phyloP scores from a whole-genome alignment of 805 yeast species.

The Yarrowia deformans region DNA sequence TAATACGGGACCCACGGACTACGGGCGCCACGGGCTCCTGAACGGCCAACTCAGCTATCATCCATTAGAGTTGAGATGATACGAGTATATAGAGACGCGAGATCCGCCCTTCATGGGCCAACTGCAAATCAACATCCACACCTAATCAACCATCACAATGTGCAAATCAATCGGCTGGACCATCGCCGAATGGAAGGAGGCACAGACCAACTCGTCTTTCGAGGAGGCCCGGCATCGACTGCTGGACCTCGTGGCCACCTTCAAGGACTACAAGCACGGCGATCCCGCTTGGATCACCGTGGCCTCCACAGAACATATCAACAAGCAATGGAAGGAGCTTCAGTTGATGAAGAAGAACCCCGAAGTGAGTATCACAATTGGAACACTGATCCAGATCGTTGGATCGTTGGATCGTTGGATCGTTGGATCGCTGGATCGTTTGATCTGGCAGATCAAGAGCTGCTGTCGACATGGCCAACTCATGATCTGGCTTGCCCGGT shows the following conservation, averaged over 20 bases:
- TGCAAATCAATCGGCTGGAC: slow-evolving; percentile 71
- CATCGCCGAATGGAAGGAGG: slow-evolving; percentile 74
- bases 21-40: slow-evolving; percentile 10
- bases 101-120: too few species aligned
- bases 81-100: slow-evolving; percentile 1
- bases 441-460: too few species aligned
- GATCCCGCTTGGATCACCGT: slow-evolving; percentile 96
- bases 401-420: too few species aligned
- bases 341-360: slow-evolving; percentile 29
- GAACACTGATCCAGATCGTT: too few species aligned
- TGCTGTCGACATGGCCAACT: too few species aligned
- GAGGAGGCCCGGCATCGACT: slow-evolving; percentile 64
- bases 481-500: too few species aligned
- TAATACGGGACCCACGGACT: background rate
- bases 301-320: slow-evolving; percentile 65
- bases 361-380: slow-evolving; percentile 9
- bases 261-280: slow-evolving; percentile 46
- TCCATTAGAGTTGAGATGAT: background rate
- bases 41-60: slow-evolving; percentile 33
- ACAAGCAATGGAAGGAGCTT: slow-evolving; percentile 40
- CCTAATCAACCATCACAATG: slow-evolving; percentile 43
- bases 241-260: slow-evolving; percentile 49
- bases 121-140: background rate
- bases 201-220: slow-evolving; percentile 69
- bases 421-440: too few species aligned